Evolutionary conservation across 2,329 filamentous ascomycete species (phyloP).

Genomic region (Corniculantispora saksenae): DNA sequence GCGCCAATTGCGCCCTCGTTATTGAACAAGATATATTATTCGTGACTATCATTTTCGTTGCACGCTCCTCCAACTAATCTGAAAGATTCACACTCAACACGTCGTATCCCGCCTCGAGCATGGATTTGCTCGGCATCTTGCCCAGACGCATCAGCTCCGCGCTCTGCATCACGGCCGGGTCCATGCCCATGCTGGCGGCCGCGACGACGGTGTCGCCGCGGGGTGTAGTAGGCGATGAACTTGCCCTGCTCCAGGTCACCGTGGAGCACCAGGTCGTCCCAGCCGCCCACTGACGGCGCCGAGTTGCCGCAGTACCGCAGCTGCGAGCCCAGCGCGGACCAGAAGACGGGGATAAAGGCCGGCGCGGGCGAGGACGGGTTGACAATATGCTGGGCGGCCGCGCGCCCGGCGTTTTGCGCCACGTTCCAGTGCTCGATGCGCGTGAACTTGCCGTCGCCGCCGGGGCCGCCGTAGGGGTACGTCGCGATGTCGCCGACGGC

Average conservation of each 20-base stretch:
- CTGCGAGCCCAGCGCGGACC: constrained; percentile 89
- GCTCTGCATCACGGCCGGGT: constrained; percentile 81
- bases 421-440: constrained; percentile 99
- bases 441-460: constrained; percentile 68
- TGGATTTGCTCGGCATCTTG: constrained; percentile 80
- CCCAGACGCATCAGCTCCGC: constrained; percentile 81
- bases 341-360: constrained; percentile 90
- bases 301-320: constrained; percentile 93
- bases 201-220: constrained; percentile 86
- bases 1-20: too few species aligned
- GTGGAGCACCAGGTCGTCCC: constrained; percentile 80
- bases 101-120: constrained; percentile 66
- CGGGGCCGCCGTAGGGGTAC: constrained; percentile 90
- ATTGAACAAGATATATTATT: not conserved
- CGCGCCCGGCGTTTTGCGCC: constrained; percentile 86
- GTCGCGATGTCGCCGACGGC: constrained; percentile 94
- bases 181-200: constrained; percentile 85
- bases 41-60: too few species aligned
- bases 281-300: constrained; percentile 56
- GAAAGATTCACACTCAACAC: constrained; percentile 46
- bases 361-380: constrained; percentile 62
- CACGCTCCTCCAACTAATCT: constrained; percentile 23
- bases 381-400: constrained; percentile 75
- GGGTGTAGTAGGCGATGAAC: constrained; percentile 87
- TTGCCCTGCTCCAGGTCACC: constrained; percentile 76